Evolutionary conservation across 2,329 filamentous ascomycete species (phyloP).

Genomic region (Sarocladium brachiariae): DNA sequence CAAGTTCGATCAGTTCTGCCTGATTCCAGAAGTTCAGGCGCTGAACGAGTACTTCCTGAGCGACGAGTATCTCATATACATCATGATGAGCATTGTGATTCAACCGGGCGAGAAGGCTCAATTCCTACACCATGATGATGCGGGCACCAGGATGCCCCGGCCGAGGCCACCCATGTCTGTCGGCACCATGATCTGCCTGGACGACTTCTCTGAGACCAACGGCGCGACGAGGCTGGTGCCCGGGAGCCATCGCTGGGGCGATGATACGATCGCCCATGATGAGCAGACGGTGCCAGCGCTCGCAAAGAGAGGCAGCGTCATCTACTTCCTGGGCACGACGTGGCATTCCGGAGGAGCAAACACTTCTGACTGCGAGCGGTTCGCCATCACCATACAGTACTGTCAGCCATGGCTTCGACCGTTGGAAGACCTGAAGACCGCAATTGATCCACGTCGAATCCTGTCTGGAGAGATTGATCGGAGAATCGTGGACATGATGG

Average conservation of each 20-base stretch:
- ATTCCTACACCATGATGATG: conserved; percentile 20
- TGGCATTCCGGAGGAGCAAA: conserved; percentile 5
- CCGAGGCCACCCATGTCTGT: conserved; percentile 10
- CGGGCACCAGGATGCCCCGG: not conserved
- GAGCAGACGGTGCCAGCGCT: not conserved
- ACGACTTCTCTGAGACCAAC: conserved; percentile 14
- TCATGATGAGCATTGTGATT: conserved; percentile 15
- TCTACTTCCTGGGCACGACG: conserved; percentile 7
- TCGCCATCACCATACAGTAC: conserved; percentile 1
- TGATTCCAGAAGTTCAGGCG: not conserved
- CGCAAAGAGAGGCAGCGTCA: not conserved
- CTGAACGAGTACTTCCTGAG: conserved; percentile 4
- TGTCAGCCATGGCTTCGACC: not conserved
- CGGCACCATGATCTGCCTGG: conserved; percentile 15
- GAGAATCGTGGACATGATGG: conserved; percentile 6
- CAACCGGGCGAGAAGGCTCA: conserved; percentile 17
- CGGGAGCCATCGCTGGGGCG: conserved; percentile 19
- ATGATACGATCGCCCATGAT: not conserved
- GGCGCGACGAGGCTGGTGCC: conserved; percentile 15
- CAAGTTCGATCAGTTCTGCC: not conserved
- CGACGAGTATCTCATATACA: conserved; percentile 3
- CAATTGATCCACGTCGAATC: not conserved
- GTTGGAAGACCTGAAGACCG: not conserved
- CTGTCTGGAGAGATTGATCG: not conserved
- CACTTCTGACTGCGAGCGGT: not conserved